A percentile compares a stretch with the other conserved stretches of the same genome.
These are phyloP conservation scores for Schwanniomyces polymorphus DNA, from an alignment of 805 yeast species.

Conservation along the genomic window DNA sequence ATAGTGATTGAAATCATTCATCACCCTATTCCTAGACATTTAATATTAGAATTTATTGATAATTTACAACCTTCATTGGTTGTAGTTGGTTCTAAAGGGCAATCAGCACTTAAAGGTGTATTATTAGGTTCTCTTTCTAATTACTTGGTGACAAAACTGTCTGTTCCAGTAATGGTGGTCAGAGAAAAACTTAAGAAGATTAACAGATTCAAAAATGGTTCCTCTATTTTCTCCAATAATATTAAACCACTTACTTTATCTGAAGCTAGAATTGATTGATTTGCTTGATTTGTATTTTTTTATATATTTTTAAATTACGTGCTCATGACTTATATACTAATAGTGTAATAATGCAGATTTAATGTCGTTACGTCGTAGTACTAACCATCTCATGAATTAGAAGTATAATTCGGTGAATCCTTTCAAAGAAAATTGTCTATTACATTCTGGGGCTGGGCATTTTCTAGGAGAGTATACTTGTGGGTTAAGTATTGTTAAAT, in stretches of 20 bases:
- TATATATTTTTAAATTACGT: neutral
- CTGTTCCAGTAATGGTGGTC: constrained; percentile 82
- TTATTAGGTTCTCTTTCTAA: constrained; percentile 72
- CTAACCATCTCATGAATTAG: neutral
- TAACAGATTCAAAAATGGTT: constrained; percentile 51
- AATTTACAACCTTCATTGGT: constrained; percentile 72
- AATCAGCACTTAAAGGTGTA: constrained; percentile 70
- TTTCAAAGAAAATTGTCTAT: constrained; percentile 41
- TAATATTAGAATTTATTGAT: constrained; percentile 67
- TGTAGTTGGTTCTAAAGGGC: constrained; percentile 75
- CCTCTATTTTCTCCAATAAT: constrained; percentile 55
- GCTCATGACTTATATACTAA: constrained; percentile 1
- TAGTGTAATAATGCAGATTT: neutral
- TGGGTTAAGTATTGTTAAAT: constrained; percentile 31
- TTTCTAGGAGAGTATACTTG: constrained; percentile 50
- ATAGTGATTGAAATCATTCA: constrained; percentile 73
- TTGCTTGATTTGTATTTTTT: neutral
- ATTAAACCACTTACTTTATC: constrained; percentile 51
- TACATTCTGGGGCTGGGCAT: constrained; percentile 60
- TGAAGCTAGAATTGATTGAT: constrained; percentile 45
- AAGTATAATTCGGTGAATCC: constrained; percentile 54
- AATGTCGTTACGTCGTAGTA: neutral
- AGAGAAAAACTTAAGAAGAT: constrained; percentile 69
- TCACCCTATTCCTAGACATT: constrained; percentile 73
- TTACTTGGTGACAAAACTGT: constrained; percentile 66